These are phyloP conservation scores for Hypoxylon cercidicola DNA, from an alignment of 495 filamentous ascomycete species.

Conservation along the genomic window DNA sequence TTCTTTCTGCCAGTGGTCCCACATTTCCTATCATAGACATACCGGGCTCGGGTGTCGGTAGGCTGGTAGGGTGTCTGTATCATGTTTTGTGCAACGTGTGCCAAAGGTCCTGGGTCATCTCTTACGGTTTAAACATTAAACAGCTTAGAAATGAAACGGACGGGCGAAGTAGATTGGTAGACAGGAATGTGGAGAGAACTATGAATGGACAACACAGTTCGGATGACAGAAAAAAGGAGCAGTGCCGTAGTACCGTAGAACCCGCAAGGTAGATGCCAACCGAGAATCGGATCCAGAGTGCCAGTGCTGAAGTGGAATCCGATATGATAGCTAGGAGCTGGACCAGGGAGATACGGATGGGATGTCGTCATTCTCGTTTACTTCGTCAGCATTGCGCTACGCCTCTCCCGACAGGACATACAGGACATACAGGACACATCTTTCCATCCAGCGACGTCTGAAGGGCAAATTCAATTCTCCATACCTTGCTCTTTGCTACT, in stretches of 20 bases:
- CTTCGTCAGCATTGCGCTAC: slow-evolving; percentile 32
- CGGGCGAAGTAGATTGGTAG: slow-evolving; percentile 12
- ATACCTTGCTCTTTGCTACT: slow-evolving; percentile 19
- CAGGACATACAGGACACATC: slow-evolving; percentile 26
- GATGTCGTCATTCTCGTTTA: slow-evolving; percentile 42
- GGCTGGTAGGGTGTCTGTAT: too few relatives aligned
- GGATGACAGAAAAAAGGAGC: slow-evolving; percentile 23
- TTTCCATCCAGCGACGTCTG: slow-evolving; percentile 22
- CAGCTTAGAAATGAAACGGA: slow-evolving; percentile 7
- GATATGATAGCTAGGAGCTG: slow-evolving; percentile 27
- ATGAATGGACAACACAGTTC: slow-evolving; percentile 4
- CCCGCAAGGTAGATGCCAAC: slow-evolving; percentile 16
- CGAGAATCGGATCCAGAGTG: slow-evolving; percentile 34
- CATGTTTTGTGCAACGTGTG: slow-evolving; percentile 29
- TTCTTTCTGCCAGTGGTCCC: too few relatives aligned
- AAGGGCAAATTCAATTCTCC: slow-evolving; percentile 21
- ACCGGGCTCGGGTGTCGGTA: slow-evolving; percentile 20
- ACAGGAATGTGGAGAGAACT: slow-evolving; percentile 29
- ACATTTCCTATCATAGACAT: too few relatives aligned
- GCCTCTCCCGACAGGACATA: slow-evolving; percentile 36
- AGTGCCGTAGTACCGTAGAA: slow-evolving; percentile 14
- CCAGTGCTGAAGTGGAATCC: slow-evolving; percentile 23
- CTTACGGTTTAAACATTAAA: not conserved
- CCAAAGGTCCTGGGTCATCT: slow-evolving; percentile 20
- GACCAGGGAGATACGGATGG: slow-evolving; percentile 21